Percentiles rank a stretch among this genome's conserved stretches.
Evolutionary conservation across 2,329 filamentous ascomycete genomes (phyloP).

Genomic region (Microascus cirrosus): DNA sequence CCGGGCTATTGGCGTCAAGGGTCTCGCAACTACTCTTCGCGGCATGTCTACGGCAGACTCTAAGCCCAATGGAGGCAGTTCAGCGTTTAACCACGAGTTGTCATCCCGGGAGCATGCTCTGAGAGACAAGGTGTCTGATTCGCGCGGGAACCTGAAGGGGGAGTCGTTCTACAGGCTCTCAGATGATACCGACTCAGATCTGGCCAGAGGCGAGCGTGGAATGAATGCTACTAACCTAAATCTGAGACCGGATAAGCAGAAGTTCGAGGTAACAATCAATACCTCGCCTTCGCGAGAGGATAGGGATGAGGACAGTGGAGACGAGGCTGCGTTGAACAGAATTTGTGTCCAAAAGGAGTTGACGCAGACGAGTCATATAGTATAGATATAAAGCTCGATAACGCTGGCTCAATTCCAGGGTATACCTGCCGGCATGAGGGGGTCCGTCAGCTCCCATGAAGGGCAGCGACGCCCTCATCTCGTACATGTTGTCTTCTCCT

Average conservation of each 20-base stretch:
- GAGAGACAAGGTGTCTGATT: not conserved
- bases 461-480: not conserved
- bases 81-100: conserved; percentile 9
- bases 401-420: not conserved
- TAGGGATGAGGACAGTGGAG: conserved; percentile 16
- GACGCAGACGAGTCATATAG: conserved; percentile 12
- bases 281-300: conserved; percentile 16
- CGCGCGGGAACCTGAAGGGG: conserved; percentile 2
- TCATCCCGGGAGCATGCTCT: not conserved
- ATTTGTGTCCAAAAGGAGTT: conserved; percentile 26
- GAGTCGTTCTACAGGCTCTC: conserved; percentile 19
- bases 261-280: conserved; percentile 18
- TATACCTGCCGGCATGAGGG: too few relatives aligned
- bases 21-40: conserved; percentile 14
- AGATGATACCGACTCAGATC: conserved; percentile 17
- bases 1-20: conserved; percentile 27
- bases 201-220: conserved; percentile 6
- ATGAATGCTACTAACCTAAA: conserved; percentile 4
- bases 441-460: not conserved
- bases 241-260: conserved; percentile 20
- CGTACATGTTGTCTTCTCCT: too few relatives aligned
- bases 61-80: conserved; percentile 10
- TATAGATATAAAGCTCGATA: not conserved
- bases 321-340: conserved; percentile 25
- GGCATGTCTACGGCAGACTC: conserved; percentile 12